Evolutionary conservation across 805 yeast species (phyloP).

Genomic region (Kurtzmaniella cleridarum): DNA sequence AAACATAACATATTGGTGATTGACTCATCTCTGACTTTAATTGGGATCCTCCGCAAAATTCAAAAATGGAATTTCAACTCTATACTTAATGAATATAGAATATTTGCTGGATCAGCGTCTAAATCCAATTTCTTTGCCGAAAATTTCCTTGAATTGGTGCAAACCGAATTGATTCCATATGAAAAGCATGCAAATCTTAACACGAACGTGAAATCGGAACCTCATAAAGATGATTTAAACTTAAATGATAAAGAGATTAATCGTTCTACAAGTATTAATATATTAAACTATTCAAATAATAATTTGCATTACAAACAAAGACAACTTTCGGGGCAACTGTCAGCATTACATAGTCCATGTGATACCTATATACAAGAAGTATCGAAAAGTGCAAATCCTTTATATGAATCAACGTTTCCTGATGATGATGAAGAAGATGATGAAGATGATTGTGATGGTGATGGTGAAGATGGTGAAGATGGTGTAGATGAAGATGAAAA

Average conservation of each 20-base stretch:
- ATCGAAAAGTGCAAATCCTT: background rate
- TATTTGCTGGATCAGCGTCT: constrained; percentile 58
- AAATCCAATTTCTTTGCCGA: constrained; percentile 77
- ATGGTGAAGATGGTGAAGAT: too few species aligned
- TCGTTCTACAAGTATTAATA: background rate
- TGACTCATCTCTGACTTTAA: constrained; percentile 73
- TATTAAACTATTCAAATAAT: background rate
- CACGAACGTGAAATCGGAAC: constrained; percentile 4
- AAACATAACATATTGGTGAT: constrained; percentile 69
- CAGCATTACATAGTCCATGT: background rate
- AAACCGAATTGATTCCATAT: constrained; percentile 44
- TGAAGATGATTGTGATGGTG: too few species aligned
- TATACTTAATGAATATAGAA: constrained; percentile 77
- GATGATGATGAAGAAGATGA: constrained; percentile 9
- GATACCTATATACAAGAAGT: constrained; percentile 1
- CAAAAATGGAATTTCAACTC: constrained; percentile 89
- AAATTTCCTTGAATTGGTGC: constrained; percentile 70
- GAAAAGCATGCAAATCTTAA: constrained; percentile 13
- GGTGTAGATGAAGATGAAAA: constrained; percentile 21
- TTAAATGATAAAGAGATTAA: background rate
- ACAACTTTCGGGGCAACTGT: background rate
- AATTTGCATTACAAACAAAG: too few species aligned
- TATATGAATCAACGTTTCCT: constrained; percentile 1
- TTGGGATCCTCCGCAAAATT: constrained; percentile 75
- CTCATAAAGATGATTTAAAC: constrained; percentile 1